phyloP scores from a whole-genome alignment of 108 stramenopile species.

The Cylindrotheca closterium region DNA sequence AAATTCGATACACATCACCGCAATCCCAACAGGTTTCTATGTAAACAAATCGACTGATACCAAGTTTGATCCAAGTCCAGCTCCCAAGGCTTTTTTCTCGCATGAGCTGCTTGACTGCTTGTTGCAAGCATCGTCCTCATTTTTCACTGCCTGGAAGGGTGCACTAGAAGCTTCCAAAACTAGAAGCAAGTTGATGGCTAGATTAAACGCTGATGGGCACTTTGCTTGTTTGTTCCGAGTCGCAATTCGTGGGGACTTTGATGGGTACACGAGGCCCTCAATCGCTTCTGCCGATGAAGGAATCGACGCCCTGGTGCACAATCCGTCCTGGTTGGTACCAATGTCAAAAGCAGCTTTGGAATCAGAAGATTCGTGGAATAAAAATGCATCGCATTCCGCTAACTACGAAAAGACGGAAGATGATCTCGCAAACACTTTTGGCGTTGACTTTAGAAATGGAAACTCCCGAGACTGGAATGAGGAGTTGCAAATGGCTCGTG shows the following conservation, averaged over 20 bases:
- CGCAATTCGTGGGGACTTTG: conserved; percentile 48
- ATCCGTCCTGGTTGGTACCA: conserved; percentile 76
- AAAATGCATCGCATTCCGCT: conserved; percentile 50
- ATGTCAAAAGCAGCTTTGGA: conserved; percentile 26
- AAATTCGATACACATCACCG: conserved; percentile 73
- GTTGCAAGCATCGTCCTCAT: conserved; percentile 47
- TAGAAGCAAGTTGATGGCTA: conserved; percentile 42
- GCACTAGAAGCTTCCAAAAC: conserved; percentile 60
- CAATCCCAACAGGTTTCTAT: conserved; percentile 84
- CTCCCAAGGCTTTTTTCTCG: conserved; percentile 63
- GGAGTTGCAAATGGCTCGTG: conserved; percentile 86
- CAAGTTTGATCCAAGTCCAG: conserved; percentile 88
- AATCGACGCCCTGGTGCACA: conserved; percentile 61
- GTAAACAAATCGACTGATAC: conserved; percentile 66
- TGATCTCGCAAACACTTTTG: conserved; percentile 67
- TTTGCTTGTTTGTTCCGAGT: conserved; percentile 48
- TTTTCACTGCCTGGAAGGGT: conserved; percentile 45
- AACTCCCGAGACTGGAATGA: conserved; percentile 94
- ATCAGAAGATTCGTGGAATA: conserved; percentile 29
- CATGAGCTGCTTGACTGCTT: conserved; percentile 80
- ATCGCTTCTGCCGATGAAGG: conserved; percentile 35
- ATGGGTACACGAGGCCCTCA: conserved; percentile 25
- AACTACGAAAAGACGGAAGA: conserved; percentile 71
- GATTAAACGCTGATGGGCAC: conserved; percentile 34
- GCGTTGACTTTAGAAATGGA: conserved; percentile 87